phyloP scores from a whole-genome alignment of 306 rosid species.

The Comarum palustre region DNA sequence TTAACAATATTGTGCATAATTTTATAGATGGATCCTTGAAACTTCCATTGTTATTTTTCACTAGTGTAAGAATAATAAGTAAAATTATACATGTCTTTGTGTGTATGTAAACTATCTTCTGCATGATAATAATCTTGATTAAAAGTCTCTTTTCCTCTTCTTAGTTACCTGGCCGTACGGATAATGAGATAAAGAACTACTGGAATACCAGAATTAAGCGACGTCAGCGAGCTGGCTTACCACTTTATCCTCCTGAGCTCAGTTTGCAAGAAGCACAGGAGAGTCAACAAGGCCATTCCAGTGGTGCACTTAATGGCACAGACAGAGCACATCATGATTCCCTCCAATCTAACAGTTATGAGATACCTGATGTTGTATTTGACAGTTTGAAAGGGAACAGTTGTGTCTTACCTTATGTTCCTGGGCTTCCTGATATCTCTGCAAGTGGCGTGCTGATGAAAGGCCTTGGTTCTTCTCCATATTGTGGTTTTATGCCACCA shows the following conservation, averaged over 20 bases:
- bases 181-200: constrained; percentile 97
- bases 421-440: constrained; percentile 52
- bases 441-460: constrained; percentile 44
- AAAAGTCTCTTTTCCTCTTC: constrained; percentile 31
- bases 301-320: constrained; percentile 40
- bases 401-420: constrained; percentile 48
- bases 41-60: not conserved
- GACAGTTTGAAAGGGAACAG: constrained; percentile 52
- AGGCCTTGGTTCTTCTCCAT: constrained; percentile 64
- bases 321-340: constrained; percentile 47
- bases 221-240: constrained; percentile 85
- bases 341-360: constrained; percentile 45
- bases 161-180: constrained; percentile 97
- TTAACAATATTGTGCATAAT: not conserved
- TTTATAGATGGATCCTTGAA: not conserved
- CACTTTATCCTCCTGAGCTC: constrained; percentile 88
- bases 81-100: not conserved
- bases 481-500: constrained; percentile 43
- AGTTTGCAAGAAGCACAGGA: constrained; percentile 50
- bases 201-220: constrained; percentile 97
- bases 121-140: constrained; percentile 6
- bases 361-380: constrained; percentile 57
- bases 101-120: not conserved
- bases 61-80: not conserved
- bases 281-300: constrained; percentile 45